Base-by-base conservation (phyloP, 768 basidiomycete genomes). In the Leccinum fibrillosum region DNA sequence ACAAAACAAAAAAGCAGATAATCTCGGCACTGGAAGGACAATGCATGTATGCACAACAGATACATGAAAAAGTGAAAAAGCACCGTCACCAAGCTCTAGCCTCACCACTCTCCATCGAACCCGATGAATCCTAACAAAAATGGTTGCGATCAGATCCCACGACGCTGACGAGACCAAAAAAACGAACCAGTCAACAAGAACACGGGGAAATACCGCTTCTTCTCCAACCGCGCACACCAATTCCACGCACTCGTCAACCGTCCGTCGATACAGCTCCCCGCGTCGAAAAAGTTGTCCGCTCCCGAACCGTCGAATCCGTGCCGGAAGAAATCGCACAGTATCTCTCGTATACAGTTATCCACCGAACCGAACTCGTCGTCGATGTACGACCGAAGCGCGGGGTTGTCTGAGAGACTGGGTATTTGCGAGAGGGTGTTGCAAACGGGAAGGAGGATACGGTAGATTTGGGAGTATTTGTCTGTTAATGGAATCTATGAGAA, bases 401-500 rank as follows among this genome's bases (percentile, higher is more conserved):
- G 89, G 62, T 86, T 90, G 52, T 82, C 75, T 7, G 79, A 76
- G 21, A 93, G 75, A n/a, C 67, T 65, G 13, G 88, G 84, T 58
- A 93, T 88, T 61, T 91, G 86, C 3, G 80, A 78, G 53, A 94
- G 80, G 28, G 90, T 84, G 63, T 88, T 93, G 77, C 90, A 92
- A 57, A 94, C 89, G 4, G 92, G 92, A 25, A 93, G 79, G 21
- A 93, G 83, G 67, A 94, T 94, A 64, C 92, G 88, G 74, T 93
- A 94, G 50, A 94, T 89, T 69, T 94, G 92, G 12, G 91, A 91
- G 74, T 94, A 94, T 69, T 94, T 94, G 80, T 94, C 82, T 82
- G 49, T 3, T 2, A 1, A 12, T 37, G 19, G 35, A 35, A 34
- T n/a, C 12, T 5, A 25, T 65, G 10, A 55, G 51, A 47, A 42